Evolutionary conservation across 345 rosid genomes (phyloP), one percentile per base, ranked within the genome.

Genomic region (Arabidopsis arenosa): DNA sequence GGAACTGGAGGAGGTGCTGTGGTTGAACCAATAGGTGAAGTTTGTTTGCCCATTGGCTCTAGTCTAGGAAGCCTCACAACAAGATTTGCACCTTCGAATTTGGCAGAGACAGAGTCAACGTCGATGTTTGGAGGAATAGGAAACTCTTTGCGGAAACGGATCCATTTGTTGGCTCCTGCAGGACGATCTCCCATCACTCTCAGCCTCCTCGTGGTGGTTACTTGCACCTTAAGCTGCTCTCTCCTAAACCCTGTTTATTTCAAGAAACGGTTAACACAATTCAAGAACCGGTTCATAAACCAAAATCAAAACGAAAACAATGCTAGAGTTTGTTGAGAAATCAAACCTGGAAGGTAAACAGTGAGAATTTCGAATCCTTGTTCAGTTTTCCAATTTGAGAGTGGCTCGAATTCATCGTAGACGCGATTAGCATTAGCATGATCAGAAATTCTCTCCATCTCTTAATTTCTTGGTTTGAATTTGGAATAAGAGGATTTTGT

Each of bases 171-270:
- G 51, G 56, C 63, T 18, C 81, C 82, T 55, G 62, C 56, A 21
- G 36, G 80, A 54, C 81, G 66, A 45, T 83, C 81, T 47, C 84
- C 84, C 49, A 33, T 58, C 6, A 83, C 77, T 68, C 82, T 75
- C 4, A 83, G 43, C 58, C 72, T 75, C 40, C 71, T 36, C 3
- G 81, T 60, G 55, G 82, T 40, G 41, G 86, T 80, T 67, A 77
- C 66, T 75, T 80, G 86, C 55, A 80, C 84, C 39, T 77, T 83
- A 13, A 83, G 78, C 12, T 83, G 82, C 66, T 83, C 85, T 67
- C 70, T 83, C 52, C 5, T 77, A 66, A 80, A 83, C 23, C 83
- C 85, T 83, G 53, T 43, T 60, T 35, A 15, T 23, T 64, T 49
- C 52, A 79, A 69, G 21, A 70, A 69, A 52, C 51, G 41, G 51